Percentiles rank a stretch among this genome's conserved stretches.
Conservation (phyloP, 140 eudicot genomes). For the Senecio squalidus region DNA sequence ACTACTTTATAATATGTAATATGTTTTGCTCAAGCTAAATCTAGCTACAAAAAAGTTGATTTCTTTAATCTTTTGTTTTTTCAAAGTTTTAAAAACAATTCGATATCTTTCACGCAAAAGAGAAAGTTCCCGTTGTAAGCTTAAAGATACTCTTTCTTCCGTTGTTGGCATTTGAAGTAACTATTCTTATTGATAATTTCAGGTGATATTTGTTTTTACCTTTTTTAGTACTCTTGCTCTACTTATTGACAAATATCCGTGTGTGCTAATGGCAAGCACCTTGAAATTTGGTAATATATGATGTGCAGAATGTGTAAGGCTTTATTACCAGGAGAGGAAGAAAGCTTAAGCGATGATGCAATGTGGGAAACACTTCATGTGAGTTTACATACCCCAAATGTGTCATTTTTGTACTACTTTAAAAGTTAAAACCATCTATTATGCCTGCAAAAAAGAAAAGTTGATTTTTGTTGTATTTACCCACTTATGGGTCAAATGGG, state of each 20-base stretch:
- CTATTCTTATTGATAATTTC: slow-evolving; percentile 70
- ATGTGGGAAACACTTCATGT: slow-evolving; percentile 97
- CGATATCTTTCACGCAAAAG: slow-evolving; percentile 7
- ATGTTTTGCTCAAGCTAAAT: too few species aligned
- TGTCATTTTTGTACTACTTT: too few species aligned
- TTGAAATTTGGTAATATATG: not conserved
- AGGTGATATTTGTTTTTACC: slow-evolving; percentile 37
- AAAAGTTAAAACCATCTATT: too few species aligned
- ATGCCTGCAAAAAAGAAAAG: too few species aligned
- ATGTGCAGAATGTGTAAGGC: slow-evolving; percentile 78
- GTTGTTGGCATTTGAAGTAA: slow-evolving; percentile 62
- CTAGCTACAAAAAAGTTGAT: slow-evolving; percentile 4
- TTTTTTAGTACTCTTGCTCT: too few species aligned
- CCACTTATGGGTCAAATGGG: too few species aligned
- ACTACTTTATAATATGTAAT: too few species aligned
- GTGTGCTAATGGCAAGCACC: slow-evolving; percentile 1
- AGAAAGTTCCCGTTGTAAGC: slow-evolving; percentile 48
- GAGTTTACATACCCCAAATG: too few species aligned
- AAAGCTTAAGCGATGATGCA: slow-evolving; percentile 69
- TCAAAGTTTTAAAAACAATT: slow-evolving; percentile 10
- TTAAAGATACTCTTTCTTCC: slow-evolving; percentile 87
- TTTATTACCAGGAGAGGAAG: slow-evolving; percentile 80
- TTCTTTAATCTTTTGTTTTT: not conserved
- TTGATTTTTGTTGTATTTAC: too few species aligned
- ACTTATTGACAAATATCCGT: too few species aligned